Conservation (phyloP, 345 rosid species). For the Brassica carinata region DNA sequence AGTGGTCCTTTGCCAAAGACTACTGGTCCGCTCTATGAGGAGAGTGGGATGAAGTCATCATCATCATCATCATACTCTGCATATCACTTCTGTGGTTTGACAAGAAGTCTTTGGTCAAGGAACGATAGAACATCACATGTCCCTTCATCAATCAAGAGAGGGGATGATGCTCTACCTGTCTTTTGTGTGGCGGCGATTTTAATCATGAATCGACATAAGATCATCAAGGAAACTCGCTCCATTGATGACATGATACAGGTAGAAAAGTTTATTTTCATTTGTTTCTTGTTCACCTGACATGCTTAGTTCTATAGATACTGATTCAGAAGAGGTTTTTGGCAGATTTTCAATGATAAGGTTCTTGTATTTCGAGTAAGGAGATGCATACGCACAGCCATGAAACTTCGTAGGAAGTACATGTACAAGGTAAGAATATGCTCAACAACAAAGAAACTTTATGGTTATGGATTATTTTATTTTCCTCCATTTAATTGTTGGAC, state of each 20-base stretch:
- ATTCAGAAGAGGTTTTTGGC: conserved; percentile 31
- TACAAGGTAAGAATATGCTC: conserved; percentile 59
- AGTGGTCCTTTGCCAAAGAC: conserved; percentile 47
- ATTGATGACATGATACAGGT: conserved; percentile 95
- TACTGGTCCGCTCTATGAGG: conserved; percentile 45
- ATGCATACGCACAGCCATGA: conserved; percentile 72
- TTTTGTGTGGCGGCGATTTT: conserved; percentile 93
- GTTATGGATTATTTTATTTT: conserved; percentile 1
- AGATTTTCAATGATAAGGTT: conserved; percentile 89
- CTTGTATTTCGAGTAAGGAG: conserved; percentile 70
- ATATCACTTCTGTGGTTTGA: conserved; percentile 74
- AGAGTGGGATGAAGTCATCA: conserved; percentile 51
- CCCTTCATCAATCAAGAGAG: conserved; percentile 61
- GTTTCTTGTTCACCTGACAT: not conserved
- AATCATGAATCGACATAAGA: conserved; percentile 85
- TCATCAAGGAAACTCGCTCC: conserved; percentile 80
- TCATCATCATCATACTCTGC: conserved; percentile 45
- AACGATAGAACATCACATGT: conserved; percentile 49
- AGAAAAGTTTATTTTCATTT: conserved; percentile 21
- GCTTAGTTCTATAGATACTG: conserved; percentile 20
- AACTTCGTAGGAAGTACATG: conserved; percentile 80
- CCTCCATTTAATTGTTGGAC: conserved; percentile 27
- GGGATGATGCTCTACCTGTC: conserved; percentile 73
- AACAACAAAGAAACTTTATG: conserved; percentile 7
- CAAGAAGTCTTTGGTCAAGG: conserved; percentile 69